Base-by-base conservation (phyloP, 352 stramenopile species). In the Plasmopara viticola region DNA sequence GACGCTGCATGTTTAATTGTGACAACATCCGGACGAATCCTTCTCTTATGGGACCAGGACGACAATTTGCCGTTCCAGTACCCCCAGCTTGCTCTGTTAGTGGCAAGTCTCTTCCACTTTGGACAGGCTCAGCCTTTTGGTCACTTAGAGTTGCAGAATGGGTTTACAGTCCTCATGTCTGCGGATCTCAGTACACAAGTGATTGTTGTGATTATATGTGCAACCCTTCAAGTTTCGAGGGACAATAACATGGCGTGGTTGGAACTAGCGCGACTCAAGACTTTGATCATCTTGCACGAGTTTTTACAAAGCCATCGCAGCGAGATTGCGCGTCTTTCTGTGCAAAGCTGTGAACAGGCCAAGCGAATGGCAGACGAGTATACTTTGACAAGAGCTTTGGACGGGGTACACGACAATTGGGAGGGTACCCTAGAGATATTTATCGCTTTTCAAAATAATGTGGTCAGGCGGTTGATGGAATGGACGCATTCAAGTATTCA, bases 71-170 rank as follows among this genome's bases (percentile, higher is more conserved):
- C 72, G 8, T 68, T 83, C 43, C 66, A 51, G 5, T 74, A 68
- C 48, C 20, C 58, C 13, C 70, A 72, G 40, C 69, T 87, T 25
- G 60, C 56, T 3, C 54, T 83, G 51, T 53, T 87, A 15, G 55
- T 87, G 6, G 72, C 73, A 40, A 85, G 71, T 31, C 62, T 85
- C n/a, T 59, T 84, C 17, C 69, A 87, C 46, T 87, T 84, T 44
- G 64, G 67, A 0, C 58, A 73, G 17, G 41, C 51, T 4, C 61
- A 76, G 48, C 33, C 56, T 2, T 79, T 70, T 31, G 60, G 48
- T 9, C 58, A 70, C 18, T 41, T 84, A 9, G 58, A 79, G 40
- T 48, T 83, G 14, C 47, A 53, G 14, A 69, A 63, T 25, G 71
- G 68, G n/a, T 60, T 66, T 49, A 68, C 58, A 5, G 31, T 78